Evolutionary conservation across 495 filamentous ascomycete genomes (phyloP).

Genomic region (Poronia punctata): DNA sequence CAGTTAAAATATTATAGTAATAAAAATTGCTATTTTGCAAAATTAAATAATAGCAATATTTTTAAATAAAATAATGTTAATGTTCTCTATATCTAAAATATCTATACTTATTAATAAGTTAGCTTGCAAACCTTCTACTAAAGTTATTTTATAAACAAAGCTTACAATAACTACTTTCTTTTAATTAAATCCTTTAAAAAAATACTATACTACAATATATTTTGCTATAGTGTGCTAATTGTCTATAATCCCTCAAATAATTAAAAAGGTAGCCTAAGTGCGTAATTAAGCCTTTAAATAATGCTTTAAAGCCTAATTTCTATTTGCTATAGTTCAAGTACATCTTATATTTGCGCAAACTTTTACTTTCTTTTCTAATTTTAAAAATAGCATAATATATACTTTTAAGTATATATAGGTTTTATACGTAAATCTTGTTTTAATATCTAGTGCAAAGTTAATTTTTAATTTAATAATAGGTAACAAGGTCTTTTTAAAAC

Average conservation of each 20-base stretch:
- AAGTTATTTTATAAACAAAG: background rate
- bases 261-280: background rate
- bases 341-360: background rate
- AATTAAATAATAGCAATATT: conserved; percentile 2
- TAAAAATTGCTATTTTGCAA: background rate
- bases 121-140: background rate
- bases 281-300: background rate
- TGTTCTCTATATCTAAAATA: background rate
- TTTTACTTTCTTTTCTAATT: background rate
- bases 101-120: conserved; percentile 1
- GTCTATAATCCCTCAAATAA: background rate
- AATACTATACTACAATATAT: conserved; percentile 1
- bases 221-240: background rate
- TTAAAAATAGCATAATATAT: background rate
- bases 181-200: background rate
- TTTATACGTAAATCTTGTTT: background rate
- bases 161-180: background rate
- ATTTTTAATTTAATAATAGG: conserved; percentile 1
- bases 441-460: background rate
- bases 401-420: background rate
- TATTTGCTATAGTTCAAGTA: background rate
- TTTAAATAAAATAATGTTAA: conserved; percentile 1
- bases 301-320: background rate
- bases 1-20: background rate
- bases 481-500: background rate